Conservation (phyloP, 164 flowering plant species). For the Akebia trifoliata region DNA sequence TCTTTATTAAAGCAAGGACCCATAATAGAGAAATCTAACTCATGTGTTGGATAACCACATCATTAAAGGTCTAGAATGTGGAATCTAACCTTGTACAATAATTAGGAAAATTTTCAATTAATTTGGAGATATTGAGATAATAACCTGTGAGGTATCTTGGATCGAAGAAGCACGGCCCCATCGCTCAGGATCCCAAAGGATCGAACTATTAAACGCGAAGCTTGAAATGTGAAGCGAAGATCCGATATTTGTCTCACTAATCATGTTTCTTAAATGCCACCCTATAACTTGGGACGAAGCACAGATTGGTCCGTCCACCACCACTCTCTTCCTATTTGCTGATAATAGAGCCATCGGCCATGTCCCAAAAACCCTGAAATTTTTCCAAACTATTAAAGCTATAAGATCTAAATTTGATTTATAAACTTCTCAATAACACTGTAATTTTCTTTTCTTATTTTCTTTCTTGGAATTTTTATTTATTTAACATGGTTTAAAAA, state of each 20-base stretch:
- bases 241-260: slow-evolving; percentile 21
- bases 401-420: too few species aligned
- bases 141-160: slow-evolving; percentile 65
- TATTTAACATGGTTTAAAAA: too few species aligned
- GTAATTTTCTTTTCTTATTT: too few species aligned
- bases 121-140: too few species aligned
- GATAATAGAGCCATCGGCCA: slow-evolving; percentile 76
- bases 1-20: too few species aligned
- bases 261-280: slow-evolving; percentile 59
- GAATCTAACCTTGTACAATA: too few species aligned
- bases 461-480: too few species aligned
- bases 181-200: slow-evolving; percentile 98
- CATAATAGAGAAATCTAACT: too few species aligned
- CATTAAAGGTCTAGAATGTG: too few species aligned
- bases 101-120: not conserved
- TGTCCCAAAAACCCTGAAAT: slow-evolving; percentile 69
- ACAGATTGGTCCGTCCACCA: slow-evolving; percentile 86
- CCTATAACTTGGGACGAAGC: slow-evolving; percentile 71
- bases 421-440: too few species aligned
- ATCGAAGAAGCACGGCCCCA: slow-evolving; percentile 82
- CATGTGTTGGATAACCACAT: too few species aligned
- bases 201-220: slow-evolving; percentile 82
- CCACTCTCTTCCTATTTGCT: slow-evolving; percentile 51
- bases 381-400: not conserved
- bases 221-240: slow-evolving; percentile 54